Base-by-base conservation (phyloP, 352 stramenopile genomes). In the Aphanomyces astaci region DNA sequence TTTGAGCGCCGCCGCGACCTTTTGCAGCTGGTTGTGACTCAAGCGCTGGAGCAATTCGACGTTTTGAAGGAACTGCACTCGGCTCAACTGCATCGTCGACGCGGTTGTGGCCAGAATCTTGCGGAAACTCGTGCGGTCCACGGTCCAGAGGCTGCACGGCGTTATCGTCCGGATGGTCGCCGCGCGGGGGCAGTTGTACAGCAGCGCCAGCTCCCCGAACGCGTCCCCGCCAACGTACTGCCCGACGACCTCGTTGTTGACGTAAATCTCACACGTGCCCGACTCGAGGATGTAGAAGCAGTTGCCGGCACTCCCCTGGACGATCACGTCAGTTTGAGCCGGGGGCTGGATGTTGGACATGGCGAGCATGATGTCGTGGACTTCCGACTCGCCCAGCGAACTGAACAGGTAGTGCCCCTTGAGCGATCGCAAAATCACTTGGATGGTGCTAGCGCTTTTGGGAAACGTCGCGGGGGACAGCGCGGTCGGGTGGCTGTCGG, bases 191-290 rank as follows among this genome's bases (percentile, higher is more conserved):
- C 88, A 97, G 74, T 97, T 98, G 84, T 98, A 98, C 71, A 99
- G 87, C 62, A 99, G 73, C 11, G 95, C 95, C n/a, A 99, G 79
- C 78, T 99, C 96, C 24, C 96, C 96, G 73, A 99, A 99, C 0
- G 89, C 83, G 36, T 89, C 78, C 0, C 86, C 84, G 43, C 82
- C 86, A n/a, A 67, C 67, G 71, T 98, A 87, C 62, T 80, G 83
- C 46, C 83, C 86, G 27, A 91, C 79, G 15, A 96, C 80, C 45
- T 89, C 81, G 5, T 76, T 72, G 60, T 94, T 78, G n/a, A 95
- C 82, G 27, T 88, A 70, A 70, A 96, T 93, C 63, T 89, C 85
- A 60, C 96, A 90, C 39, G 80, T 71, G 19, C 96, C 96, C 74
- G 80, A 94, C 66, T 96, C 77, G 24, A 98, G 84, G 31, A 98